These are phyloP conservation scores for Acanthamoeba lenticulata DNA, from an alignment of 208 protist species.

Conservation along the genomic window DNA sequence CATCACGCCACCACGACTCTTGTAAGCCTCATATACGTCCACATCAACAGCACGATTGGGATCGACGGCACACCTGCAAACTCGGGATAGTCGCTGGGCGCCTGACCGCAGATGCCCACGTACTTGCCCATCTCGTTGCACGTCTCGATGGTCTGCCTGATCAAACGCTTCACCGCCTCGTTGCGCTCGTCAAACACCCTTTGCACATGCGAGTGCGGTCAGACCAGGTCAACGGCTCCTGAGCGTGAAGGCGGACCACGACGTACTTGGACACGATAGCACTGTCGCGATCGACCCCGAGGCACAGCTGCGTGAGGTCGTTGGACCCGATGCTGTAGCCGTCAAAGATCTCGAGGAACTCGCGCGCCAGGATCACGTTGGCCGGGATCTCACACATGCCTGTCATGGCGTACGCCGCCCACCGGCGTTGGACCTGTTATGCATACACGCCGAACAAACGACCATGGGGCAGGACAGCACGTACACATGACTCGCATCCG, in stretches of 20 bases:
- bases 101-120: conserved; percentile 81
- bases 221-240: too few species aligned
- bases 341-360: conserved; percentile 77
- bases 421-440: too few species aligned
- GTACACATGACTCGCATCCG: conserved; percentile 54
- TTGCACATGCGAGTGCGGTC: too few species aligned
- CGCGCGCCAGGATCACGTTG: conserved; percentile 78
- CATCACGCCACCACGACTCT: neutral
- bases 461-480: too few species aligned
- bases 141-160: conserved; percentile 63
- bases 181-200: conserved; percentile 75
- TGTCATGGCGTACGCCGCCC: neutral
- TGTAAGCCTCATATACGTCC: too few species aligned
- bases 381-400: conserved; percentile 80
- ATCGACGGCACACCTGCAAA: conserved; percentile 68
- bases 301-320: conserved; percentile 79
- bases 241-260: neutral
- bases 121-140: conserved; percentile 73
- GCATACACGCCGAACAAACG: too few species aligned
- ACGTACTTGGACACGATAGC: conserved; percentile 71
- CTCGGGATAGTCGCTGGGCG: conserved; percentile 78
- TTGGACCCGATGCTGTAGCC: conserved; percentile 80
- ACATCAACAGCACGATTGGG: too few species aligned
- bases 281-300: conserved; percentile 77
- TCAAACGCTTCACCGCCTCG: conserved; percentile 71